Conservation (phyloP, 768 basidiomycete species). For the Lactifluus volemus region DNA sequence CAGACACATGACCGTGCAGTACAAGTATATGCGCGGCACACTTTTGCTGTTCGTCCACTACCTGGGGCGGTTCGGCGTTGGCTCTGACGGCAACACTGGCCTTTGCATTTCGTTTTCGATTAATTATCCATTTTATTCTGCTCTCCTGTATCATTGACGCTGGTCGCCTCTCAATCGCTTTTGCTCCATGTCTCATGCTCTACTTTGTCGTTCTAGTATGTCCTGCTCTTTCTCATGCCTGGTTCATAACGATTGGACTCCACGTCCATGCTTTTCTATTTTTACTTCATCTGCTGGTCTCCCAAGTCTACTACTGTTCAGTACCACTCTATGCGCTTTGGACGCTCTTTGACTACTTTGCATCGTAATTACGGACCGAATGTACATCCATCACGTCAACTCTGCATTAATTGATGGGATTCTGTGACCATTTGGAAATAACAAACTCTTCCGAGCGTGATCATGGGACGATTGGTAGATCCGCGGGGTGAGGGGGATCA, state of each 20-base stretch:
- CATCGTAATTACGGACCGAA: conserved; percentile 2
- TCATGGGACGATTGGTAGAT: background rate
- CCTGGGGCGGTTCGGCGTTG: conserved; percentile 10
- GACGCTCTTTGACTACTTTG: background rate
- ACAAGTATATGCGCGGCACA: conserved; percentile 1
- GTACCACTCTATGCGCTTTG: background rate
- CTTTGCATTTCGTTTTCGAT: background rate
- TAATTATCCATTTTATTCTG: background rate
- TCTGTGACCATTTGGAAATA: background rate
- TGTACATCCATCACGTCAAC: background rate
- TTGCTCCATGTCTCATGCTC: background rate
- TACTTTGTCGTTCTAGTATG: background rate
- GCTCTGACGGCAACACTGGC: conserved; percentile 1
- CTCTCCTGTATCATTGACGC: background rate
- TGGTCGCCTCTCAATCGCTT: background rate
- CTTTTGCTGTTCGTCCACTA: conserved; percentile 1
- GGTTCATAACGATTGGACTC: background rate
- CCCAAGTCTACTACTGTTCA: background rate
- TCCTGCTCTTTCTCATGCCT: background rate
- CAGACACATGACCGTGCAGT: conserved; percentile 10
- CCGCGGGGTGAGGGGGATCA: background rate
- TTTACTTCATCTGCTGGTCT: background rate
- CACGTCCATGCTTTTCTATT: background rate
- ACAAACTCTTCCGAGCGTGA: background rate
- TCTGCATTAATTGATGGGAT: background rate